Evolutionary conservation across 2,329 filamentous ascomycete species (phyloP), one percentile per base, ranked within the genome.

Genomic region (Elsinoe arachidis): DNA sequence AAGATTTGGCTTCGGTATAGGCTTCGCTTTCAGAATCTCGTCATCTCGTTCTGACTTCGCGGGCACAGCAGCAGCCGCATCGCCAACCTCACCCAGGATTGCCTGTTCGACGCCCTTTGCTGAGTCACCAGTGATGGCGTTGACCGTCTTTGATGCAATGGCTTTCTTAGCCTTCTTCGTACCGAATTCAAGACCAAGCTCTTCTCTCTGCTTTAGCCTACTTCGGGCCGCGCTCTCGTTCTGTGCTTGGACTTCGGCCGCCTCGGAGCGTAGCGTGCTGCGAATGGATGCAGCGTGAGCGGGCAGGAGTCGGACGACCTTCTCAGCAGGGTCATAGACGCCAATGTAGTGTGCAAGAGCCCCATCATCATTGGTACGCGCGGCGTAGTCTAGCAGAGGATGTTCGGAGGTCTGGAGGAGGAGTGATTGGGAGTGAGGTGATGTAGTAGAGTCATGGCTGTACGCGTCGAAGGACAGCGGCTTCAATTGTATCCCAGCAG

Each of bases 141-240:
- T 90, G 64, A 87, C 79, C 2, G 83, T 83, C 61, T 81, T 78
- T 57, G 84, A 80, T 26, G 79, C 77, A 63, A 93, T 83, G 1
- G 83, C 86, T 73, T 91, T 92, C 77, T 85, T 87, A 19, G 88
- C 86, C 73, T 91, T 92, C 75, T 88, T 90, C 23, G 88, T 92
- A 69, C 89, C 89, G 66, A 95, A 95, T 33, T 86, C 83, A 64
- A 87, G 80, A 39, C 87, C 87, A 11, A 95, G 82, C 1, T 85
- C 81, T 64, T 83, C 85, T 63, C 81, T 82, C 67, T 81, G 80
- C 26, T 85, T 80, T 64, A 79, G 74, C 65, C 79, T 80, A n/a
- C 64, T 67, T 21, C 63, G 61, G 15, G 61, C 60, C 12, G 47
- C 44, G 62, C 71, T 58, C 57, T 64, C 59, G 34, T 53, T 53